Evolutionary conservation across 2,329 filamentous ascomycete genomes (phyloP).

Genomic region (Cercospora canescens): DNA sequence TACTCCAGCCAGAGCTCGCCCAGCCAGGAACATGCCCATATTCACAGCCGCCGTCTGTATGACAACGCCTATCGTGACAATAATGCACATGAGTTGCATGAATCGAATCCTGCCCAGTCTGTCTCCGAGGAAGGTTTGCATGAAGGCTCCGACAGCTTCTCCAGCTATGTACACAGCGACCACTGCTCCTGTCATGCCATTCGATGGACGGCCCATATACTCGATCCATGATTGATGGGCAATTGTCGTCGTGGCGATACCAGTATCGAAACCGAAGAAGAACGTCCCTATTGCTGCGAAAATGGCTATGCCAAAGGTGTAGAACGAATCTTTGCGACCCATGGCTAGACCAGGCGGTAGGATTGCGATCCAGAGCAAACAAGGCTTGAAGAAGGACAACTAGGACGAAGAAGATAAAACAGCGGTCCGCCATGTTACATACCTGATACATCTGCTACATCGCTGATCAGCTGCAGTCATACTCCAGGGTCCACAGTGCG

Average conservation of each 20-base stretch:
- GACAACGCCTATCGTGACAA: conserved; percentile 56
- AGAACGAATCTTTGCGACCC: conserved; percentile 34
- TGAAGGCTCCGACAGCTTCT: conserved; percentile 54
- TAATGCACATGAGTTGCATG: conserved; percentile 49
- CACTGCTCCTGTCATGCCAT: conserved; percentile 57
- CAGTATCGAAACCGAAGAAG: conserved; percentile 61
- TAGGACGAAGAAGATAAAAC: background rate
- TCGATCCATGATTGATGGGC: conserved; percentile 61
- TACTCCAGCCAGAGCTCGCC: conserved; percentile 32
- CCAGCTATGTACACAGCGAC: conserved; percentile 61
- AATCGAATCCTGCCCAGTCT: conserved; percentile 40
- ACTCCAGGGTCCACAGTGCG: background rate
- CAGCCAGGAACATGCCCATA: conserved; percentile 35
- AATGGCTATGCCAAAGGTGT: conserved; percentile 54
- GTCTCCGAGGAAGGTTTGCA: conserved; percentile 56
- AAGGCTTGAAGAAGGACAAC: background rate
- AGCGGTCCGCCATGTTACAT: background rate
- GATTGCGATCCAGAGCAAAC: background rate
- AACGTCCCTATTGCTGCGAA: conserved; percentile 62
- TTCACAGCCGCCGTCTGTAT: conserved; percentile 58
- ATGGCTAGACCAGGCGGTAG: background rate
- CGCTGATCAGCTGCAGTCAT: background rate
- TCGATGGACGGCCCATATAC: conserved; percentile 58
- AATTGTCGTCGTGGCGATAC: conserved; percentile 62
- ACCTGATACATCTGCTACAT: background rate